Evolutionary conservation across 352 stramenopile genomes (phyloP).

Genomic region (Pythium dissimile): DNA sequence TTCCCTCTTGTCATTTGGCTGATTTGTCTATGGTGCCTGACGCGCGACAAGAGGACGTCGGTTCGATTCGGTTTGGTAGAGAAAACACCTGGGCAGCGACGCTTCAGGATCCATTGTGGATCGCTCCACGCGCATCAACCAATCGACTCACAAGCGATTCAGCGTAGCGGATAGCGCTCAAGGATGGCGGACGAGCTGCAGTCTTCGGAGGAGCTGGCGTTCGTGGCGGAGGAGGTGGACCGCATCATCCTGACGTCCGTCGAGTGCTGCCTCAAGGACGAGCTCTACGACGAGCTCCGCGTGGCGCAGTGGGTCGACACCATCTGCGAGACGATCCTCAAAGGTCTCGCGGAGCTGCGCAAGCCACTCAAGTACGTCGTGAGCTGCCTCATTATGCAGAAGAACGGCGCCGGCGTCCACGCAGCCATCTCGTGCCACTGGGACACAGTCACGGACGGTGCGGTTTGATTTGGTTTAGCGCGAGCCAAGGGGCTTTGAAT

Average conservation of each 20-base stretch:
- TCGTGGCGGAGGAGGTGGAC: conserved; percentile 90
- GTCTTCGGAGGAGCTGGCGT: conserved; percentile 87
- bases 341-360: conserved; percentile 76
- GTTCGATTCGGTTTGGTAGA: no score
- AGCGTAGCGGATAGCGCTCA: neutral
- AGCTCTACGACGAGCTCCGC: conserved; percentile 83
- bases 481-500: neutral
- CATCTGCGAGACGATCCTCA: conserved; percentile 89
- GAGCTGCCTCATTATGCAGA: conserved; percentile 92
- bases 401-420: conserved; percentile 91
- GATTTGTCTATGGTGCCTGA: no score
- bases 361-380: conserved; percentile 94
- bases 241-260: conserved; percentile 81
- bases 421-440: conserved; percentile 87
- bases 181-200: conserved; percentile 85
- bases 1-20: no score
- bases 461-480: neutral
- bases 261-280: conserved; percentile 82
- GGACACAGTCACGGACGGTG: conserved; percentile 89
- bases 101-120: neutral
- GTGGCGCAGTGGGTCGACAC: conserved; percentile 89
- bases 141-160: neutral
- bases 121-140: neutral
- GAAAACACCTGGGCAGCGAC: neutral
- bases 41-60: no score